phyloP scores from a whole-genome alignment of 2,329 filamentous ascomycete genomes.

The Ophiostoma novo-ulmi region DNA sequence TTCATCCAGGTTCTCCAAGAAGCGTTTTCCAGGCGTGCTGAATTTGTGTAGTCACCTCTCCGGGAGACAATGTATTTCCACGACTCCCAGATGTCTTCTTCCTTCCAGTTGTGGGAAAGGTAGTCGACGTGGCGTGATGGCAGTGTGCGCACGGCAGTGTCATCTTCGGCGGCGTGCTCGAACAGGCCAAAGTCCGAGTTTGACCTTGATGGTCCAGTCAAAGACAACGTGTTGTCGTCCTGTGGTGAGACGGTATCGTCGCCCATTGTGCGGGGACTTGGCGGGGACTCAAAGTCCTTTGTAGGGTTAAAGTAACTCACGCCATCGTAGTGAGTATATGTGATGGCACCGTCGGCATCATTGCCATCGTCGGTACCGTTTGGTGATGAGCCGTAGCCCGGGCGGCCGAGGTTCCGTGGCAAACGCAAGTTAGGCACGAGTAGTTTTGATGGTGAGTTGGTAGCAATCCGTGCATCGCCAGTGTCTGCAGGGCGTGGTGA shows the following conservation, averaged over 20 bases:
- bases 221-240: constrained; percentile 51
- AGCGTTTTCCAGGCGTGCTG: constrained; percentile 82
- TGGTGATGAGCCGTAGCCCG: constrained; percentile 39
- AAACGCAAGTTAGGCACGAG: constrained; percentile 56
- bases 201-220: constrained; percentile 50
- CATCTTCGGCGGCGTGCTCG: constrained; percentile 64
- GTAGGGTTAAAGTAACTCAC: constrained; percentile 42
- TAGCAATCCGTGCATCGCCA: constrained; percentile 52
- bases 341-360: constrained; percentile 22
- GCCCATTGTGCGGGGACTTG: constrained; percentile 44
- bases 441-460: constrained; percentile 55
- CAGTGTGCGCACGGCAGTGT: constrained; percentile 66
- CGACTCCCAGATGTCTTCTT: constrained; percentile 96
- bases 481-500: constrained; percentile 50
- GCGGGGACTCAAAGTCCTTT: constrained; percentile 48
- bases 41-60: constrained; percentile 72
- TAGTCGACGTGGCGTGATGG: constrained; percentile 93
- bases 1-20: constrained; percentile 98
- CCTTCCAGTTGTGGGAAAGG: constrained; percentile 84
- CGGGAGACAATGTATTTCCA: constrained; percentile 90
- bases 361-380: constrained; percentile 24
- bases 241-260: constrained; percentile 49
- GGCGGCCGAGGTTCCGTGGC: constrained; percentile 49
- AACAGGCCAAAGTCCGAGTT: constrained; percentile 48
- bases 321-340: constrained; percentile 41